A percentile compares a stretch with the other conserved stretches of the same genome.
phyloP scores from a whole-genome alignment of 108 stramenopile species.

The Fragilaria crotonensis region DNA sequence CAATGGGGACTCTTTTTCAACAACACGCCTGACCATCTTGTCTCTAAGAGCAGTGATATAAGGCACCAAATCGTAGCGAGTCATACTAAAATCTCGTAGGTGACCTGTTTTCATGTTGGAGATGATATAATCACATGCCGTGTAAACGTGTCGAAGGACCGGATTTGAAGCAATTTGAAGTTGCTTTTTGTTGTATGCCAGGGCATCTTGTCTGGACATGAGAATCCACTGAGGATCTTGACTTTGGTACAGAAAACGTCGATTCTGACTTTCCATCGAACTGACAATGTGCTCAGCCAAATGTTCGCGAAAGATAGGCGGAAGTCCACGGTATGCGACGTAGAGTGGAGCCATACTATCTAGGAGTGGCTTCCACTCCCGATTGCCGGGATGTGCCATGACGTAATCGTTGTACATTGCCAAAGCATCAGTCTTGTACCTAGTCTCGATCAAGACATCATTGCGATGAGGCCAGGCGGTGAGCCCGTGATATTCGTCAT shows the following conservation, averaged over 20 bases:
- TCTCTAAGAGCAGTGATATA: not conserved
- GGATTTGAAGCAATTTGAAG: not conserved
- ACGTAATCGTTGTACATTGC: conserved; percentile 18
- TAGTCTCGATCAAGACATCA: conserved; percentile 31
- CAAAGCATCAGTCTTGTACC: conserved; percentile 9
- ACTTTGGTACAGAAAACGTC: conserved; percentile 8
- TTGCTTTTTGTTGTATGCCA: not conserved
- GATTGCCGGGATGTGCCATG: conserved; percentile 21
- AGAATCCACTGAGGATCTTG: not conserved
- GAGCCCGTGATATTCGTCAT: not conserved
- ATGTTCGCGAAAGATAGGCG: not conserved
- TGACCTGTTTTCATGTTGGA: not conserved
- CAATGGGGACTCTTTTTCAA: too few species aligned
- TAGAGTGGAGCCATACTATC: not conserved
- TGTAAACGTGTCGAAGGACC: not conserved
- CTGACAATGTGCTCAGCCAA: not conserved
- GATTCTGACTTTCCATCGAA: not conserved
- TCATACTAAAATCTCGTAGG: not conserved
- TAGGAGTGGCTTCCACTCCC: not conserved
- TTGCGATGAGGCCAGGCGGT: not conserved
- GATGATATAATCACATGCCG: not conserved
- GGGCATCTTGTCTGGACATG: not conserved
- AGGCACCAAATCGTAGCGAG: not conserved
- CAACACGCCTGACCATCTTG: conserved; percentile 2
- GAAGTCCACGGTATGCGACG: not conserved